Base-by-base conservation (phyloP, 805 yeast species). In the Clavispora asparagi region DNA sequence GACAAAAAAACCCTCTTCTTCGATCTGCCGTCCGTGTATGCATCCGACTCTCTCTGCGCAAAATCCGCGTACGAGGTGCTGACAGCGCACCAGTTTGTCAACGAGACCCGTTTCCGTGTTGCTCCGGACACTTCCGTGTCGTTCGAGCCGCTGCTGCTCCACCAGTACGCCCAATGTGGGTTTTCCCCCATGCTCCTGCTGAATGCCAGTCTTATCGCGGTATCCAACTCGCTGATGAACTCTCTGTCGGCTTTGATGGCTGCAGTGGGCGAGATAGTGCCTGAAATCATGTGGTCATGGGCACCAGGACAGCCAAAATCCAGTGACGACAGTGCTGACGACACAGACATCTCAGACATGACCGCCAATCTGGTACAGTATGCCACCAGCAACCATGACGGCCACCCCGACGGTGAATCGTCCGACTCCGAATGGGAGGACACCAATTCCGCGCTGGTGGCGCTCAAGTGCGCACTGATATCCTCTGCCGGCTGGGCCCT, bases 271-370 rank as follows among this genome's bases (percentile, higher is more conserved):
- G 25, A 4, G n/a, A 13, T 25, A 2, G 17, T 33, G 23, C 72
- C 71, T 1, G 38, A 48, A 9, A 55, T 67, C 13, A 62, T 77
- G 32, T 90, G 97, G 97, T 77, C 92, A 1, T 90, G 97, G 97
- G 77, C 73, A 0, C 58, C 71, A 0, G 61, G 65, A 9, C 78
- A 84, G 57, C 94, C 94, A 1, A 31, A 3, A 39, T 41, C n/a
- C 42, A 50, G 19, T 43, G 30, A 32, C 36, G 41, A 40, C n/a
- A 26, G 28, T 14, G 10, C 28, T 11, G 45, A 41, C 27, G 42
- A 41, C 25, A 19, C 23, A 19, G 5, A 5, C 23, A 5, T 19
- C 5, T 19, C 23, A 3, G 23, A 19, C 23, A 19, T n/a, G n/a
- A n/a, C 23, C 23, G 23, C 23, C 23, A 19, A 19, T 5, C 23